A percentile compares a stretch with the other conserved stretches of the same genome.
Conservation (phyloP, 805 yeast genomes). For the Saturnispora halmiae region DNA sequence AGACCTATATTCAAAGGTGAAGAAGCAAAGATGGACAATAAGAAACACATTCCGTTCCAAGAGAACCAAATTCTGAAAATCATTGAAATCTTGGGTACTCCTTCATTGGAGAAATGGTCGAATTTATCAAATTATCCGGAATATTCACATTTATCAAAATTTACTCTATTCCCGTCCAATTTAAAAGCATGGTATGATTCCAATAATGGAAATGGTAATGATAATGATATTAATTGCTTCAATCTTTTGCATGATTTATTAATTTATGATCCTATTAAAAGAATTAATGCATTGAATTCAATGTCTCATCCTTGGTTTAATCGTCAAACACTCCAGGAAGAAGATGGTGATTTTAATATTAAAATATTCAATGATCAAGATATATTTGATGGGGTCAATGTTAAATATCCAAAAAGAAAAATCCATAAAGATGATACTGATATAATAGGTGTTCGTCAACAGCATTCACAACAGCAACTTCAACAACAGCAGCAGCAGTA, state of each 20-base stretch:
- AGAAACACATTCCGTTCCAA: constrained; percentile 90
- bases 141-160: constrained; percentile 50
- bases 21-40: constrained; percentile 91
- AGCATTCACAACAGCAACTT: not conserved
- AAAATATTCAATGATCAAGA: constrained; percentile 63
- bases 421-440: constrained; percentile 84
- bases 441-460: constrained; percentile 32
- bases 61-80: constrained; percentile 86
- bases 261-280: constrained; percentile 71
- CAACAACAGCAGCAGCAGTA: constrained; percentile 10
- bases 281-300: constrained; percentile 74
- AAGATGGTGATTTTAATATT: too few relatives aligned
- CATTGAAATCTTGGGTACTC: constrained; percentile 89
- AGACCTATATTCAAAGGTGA: constrained; percentile 96
- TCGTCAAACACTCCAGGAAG: too few relatives aligned
- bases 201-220: constrained; percentile 75
- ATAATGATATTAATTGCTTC: constrained; percentile 58
- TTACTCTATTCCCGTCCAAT: constrained; percentile 57
- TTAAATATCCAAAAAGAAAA: constrained; percentile 77
- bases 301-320: constrained; percentile 71
- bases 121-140: constrained; percentile 76
- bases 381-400: constrained; percentile 67
- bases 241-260: constrained; percentile 54
- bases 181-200: constrained; percentile 79
- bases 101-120: constrained; percentile 73